Conservation (phyloP, 2,329 filamentous ascomycete genomes). For the Aspergillus ochraceus region DNA sequence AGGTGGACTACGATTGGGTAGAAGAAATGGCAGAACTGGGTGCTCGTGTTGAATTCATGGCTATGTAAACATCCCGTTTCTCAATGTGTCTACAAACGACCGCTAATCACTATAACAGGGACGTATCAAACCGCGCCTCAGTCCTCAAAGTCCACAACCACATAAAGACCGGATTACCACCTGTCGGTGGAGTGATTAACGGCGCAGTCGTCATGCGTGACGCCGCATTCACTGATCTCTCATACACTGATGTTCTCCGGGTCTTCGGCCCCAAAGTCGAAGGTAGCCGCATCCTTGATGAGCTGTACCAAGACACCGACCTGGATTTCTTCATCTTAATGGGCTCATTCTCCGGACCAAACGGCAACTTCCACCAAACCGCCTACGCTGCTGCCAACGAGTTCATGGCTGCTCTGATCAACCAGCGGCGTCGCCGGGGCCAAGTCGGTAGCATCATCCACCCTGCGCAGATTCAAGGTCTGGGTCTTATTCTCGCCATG, state of each 20-base stretch:
- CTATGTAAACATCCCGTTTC: conserved; percentile 5
- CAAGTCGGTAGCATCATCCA: conserved; percentile 13
- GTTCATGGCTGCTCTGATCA: conserved; percentile 15
- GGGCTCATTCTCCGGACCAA: conserved; percentile 10
- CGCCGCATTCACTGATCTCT: conserved; percentile 32
- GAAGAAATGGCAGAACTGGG: conserved; percentile 11
- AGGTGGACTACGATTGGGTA: conserved; percentile 19
- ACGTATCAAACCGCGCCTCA: conserved; percentile 16
- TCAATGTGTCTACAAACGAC: background rate
- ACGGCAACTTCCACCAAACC: conserved; percentile 16
- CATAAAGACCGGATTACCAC: conserved; percentile 28
- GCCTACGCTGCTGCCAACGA: conserved; percentile 18
- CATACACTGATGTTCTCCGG: conserved; percentile 31
- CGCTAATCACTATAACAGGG: conserved; percentile 3
- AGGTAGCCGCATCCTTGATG: conserved; percentile 29
- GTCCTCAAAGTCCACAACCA: conserved; percentile 19
- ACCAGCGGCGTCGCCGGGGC: conserved; percentile 11
- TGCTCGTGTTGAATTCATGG: conserved; percentile 9
- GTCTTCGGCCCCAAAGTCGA: conserved; percentile 42
- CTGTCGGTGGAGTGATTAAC: conserved; percentile 16
- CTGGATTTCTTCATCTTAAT: conserved; percentile 25
- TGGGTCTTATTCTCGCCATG: conserved; percentile 5
- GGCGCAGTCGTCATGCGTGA: conserved; percentile 41
- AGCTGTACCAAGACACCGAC: conserved; percentile 15
- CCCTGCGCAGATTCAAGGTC: conserved; percentile 10